Conservation (phyloP, 805 yeast species). For the Ogataea philodendri region DNA sequence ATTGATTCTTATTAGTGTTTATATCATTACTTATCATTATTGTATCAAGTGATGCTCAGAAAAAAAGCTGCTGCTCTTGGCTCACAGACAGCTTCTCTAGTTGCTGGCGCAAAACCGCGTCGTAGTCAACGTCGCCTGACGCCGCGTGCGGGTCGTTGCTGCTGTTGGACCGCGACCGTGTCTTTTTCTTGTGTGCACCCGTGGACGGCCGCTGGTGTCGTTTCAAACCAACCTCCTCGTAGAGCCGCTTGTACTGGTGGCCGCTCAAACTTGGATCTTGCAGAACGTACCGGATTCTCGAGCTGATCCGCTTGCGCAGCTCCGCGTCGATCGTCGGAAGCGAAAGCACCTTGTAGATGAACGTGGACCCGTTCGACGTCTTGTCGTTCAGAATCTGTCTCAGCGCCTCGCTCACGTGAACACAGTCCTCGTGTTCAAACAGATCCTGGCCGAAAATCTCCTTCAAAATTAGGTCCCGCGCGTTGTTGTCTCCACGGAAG, state of each 20-base stretch:
- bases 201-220: slow-evolving; percentile 25
- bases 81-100: slow-evolving; percentile 28
- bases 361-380: slow-evolving; percentile 63
- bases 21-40: slow-evolving; percentile 5
- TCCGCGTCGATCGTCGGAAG: slow-evolving; percentile 63
- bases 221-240: slow-evolving; percentile 86
- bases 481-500: slow-evolving; percentile 60
- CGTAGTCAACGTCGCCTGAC: slow-evolving; percentile 25
- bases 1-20: slow-evolving; percentile 4
- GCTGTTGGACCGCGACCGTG: slow-evolving; percentile 30
- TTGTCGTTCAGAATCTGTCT: slow-evolving; percentile 64
- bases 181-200: slow-evolving; percentile 25
- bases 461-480: slow-evolving; percentile 59
- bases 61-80: slow-evolving; percentile 19
- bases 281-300: slow-evolving; percentile 62
- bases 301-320: slow-evolving; percentile 54
- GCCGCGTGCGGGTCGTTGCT: slow-evolving; percentile 15
- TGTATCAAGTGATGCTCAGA: slow-evolving; percentile 10
- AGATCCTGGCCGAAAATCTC: slow-evolving; percentile 57
- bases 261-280: slow-evolving; percentile 53
- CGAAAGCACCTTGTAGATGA: slow-evolving; percentile 75
- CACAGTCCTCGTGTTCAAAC: slow-evolving; percentile 29
- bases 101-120: slow-evolving; percentile 29
- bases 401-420: slow-evolving; percentile 17
- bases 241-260: slow-evolving; percentile 78